phyloP scores from a whole-genome alignment of 495 filamentous ascomycete genomes.

The Saxophila tyrrhenica region DNA sequence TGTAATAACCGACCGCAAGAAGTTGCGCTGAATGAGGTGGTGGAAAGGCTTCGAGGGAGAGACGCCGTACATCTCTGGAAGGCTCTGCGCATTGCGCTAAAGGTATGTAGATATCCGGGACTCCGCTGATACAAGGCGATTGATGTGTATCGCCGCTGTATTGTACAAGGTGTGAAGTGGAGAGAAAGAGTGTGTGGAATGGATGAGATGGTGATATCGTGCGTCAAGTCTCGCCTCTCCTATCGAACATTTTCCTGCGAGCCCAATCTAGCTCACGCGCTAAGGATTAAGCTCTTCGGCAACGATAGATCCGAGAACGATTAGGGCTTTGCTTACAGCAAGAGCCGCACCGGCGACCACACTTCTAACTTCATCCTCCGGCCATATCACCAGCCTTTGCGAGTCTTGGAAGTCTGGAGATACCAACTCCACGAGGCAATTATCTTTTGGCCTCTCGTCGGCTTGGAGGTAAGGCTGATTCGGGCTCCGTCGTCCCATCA shows the following conservation, averaged over 20 bases:
- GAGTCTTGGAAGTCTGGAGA: too few relatives aligned
- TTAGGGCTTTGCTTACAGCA: background rate
- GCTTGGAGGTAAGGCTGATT: too few relatives aligned
- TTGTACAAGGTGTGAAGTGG: background rate
- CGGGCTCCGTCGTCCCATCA: too few relatives aligned
- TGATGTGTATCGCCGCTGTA: too few relatives aligned
- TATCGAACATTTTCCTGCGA: slow-evolving; percentile 3
- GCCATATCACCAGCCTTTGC: too few relatives aligned
- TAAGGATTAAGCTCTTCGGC: background rate
- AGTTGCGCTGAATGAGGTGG: slow-evolving; percentile 1
- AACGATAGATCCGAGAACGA: background rate
- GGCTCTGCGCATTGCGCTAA: slow-evolving; percentile 22
- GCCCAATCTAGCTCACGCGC: background rate
- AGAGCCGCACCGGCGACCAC: too few relatives aligned
- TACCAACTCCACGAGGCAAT: too few relatives aligned
- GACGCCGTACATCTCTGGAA: slow-evolving; percentile 28
- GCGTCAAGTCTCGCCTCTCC: background rate
- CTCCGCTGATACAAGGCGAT: background rate
- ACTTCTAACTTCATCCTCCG: too few relatives aligned
- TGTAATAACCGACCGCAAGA: background rate
- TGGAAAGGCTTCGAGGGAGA: slow-evolving; percentile 20
- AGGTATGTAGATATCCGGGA: background rate
- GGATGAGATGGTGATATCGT: background rate
- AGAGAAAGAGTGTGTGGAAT: background rate
- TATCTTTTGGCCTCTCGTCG: too few relatives aligned